A percentile compares a stretch with the other conserved stretches of the same genome.
phyloP scores from a whole-genome alignment of 176 grass and related monocot genomes.

The Oryza meridionalis region DNA sequence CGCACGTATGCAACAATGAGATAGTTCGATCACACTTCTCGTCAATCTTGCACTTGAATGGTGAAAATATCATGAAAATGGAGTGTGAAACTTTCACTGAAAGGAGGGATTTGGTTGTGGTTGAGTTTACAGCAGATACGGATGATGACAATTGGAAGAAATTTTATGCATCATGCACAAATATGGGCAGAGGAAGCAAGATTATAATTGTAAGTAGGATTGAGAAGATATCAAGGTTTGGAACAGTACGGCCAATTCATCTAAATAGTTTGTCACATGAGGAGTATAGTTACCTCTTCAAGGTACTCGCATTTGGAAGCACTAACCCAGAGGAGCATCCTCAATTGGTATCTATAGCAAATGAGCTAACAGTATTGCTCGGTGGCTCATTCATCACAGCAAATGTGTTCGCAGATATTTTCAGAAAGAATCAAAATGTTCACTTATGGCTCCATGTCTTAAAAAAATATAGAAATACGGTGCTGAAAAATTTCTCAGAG shows the following conservation, averaged over 20 bases:
- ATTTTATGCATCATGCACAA: too few species aligned
- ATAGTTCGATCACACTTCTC: too few species aligned
- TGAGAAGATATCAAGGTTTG: not conserved
- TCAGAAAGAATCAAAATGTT: slow-evolving; percentile 35
- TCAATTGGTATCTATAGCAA: not conserved
- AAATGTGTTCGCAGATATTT: not conserved
- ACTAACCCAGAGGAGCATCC: slow-evolving; percentile 31
- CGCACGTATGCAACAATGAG: not conserved
- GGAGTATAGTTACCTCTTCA: slow-evolving; percentile 46
- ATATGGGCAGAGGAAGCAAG: too few species aligned
- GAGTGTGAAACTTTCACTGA: too few species aligned
- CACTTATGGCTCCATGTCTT: not conserved
- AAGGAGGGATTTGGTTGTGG: too few species aligned
- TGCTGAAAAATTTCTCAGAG: not conserved
- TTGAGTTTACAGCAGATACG: too few species aligned
- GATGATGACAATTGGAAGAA: too few species aligned
- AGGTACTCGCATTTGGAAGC: slow-evolving; percentile 42
- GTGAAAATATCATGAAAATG: too few species aligned
- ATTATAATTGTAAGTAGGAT: too few species aligned
- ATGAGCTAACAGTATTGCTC: not conserved
- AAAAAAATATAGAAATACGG: not conserved
- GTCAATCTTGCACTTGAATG: too few species aligned
- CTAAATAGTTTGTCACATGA: not conserved
- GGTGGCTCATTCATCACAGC: slow-evolving; percentile 17
- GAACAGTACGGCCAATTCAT: slow-evolving; percentile 2